Conservation (phyloP, 306 rosid genomes). For the Citrullus colocynthis region DNA sequence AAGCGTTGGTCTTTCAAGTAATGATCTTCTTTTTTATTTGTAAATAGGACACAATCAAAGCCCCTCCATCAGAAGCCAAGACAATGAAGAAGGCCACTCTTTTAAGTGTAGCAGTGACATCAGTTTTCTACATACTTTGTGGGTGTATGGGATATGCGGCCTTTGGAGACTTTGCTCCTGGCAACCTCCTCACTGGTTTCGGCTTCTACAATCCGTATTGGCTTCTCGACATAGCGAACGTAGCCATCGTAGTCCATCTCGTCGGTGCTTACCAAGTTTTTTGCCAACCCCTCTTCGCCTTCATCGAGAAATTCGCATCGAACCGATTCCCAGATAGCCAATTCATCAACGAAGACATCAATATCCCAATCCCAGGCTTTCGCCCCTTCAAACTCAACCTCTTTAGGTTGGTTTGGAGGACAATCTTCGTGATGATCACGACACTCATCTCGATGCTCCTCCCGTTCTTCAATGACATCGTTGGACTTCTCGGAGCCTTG, state of each 20-base stretch:
- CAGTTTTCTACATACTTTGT: constrained; percentile 58
- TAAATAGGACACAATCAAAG: constrained; percentile 57
- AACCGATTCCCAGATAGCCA: constrained; percentile 31
- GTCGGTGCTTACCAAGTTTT: constrained; percentile 83
- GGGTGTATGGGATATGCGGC: constrained; percentile 89
- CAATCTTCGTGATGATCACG: constrained; percentile 45
- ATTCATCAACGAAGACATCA: constrained; percentile 28
- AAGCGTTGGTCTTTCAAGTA: no score
- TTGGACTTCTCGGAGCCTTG: constrained; percentile 70
- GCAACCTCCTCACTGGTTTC: constrained; percentile 80
- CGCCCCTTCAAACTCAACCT: constrained; percentile 26
- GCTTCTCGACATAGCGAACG: constrained; percentile 74
- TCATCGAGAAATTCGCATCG: constrained; percentile 37
- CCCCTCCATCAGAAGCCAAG: constrained; percentile 77
- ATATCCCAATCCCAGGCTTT: constrained; percentile 32
- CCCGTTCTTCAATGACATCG: constrained; percentile 71
- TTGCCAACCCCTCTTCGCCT: constrained; percentile 64
- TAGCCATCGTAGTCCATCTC: constrained; percentile 70
- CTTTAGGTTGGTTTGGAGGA: constrained; percentile 51
- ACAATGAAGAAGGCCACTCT: constrained; percentile 67
- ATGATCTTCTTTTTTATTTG: not conserved
- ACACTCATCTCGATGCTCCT: constrained; percentile 58
- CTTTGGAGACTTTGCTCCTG: constrained; percentile 61
- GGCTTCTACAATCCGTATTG: constrained; percentile 72
- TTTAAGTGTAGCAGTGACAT: constrained; percentile 43